Conservation (phyloP, 148 eudicot genomes). For the Fagopyrum tataricum region DNA sequence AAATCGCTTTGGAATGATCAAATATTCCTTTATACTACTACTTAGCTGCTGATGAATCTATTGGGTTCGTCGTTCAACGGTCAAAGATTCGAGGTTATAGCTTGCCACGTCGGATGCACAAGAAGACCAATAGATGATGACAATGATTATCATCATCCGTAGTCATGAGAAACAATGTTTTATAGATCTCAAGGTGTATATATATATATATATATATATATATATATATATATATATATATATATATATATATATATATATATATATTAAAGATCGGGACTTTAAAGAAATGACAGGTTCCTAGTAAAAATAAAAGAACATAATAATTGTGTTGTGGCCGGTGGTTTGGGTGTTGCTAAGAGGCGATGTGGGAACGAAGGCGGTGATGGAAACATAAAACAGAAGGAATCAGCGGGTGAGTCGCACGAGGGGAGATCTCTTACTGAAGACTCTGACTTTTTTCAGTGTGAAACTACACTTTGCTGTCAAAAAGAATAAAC, state of each 20-base stretch:
- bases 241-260: too few relatives aligned
- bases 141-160: conserved; percentile 16
- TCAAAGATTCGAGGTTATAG: conserved; percentile 30
- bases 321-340: conserved; percentile 16
- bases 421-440: conserved; percentile 58
- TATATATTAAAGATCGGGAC: too few relatives aligned
- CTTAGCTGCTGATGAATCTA: neutral
- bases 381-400: conserved; percentile 23
- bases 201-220: too few relatives aligned
- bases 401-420: conserved; percentile 49
- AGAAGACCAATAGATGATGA: neutral
- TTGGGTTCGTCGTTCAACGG: conserved; percentile 40
- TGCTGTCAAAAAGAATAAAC: neutral
- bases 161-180: neutral
- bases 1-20: conserved; percentile 34
- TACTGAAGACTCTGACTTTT: neutral
- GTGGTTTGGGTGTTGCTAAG: neutral
- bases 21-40: conserved; percentile 25
- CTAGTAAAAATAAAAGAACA: too few relatives aligned
- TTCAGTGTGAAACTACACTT: neutral
- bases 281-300: too few relatives aligned
- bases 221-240: too few relatives aligned
- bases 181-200: neutral
- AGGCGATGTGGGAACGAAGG: conserved; percentile 12
- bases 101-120: neutral